These are phyloP conservation scores for Phallus indusiatus DNA, from an alignment of 768 basidiomycete species.

Conservation along the genomic window DNA sequence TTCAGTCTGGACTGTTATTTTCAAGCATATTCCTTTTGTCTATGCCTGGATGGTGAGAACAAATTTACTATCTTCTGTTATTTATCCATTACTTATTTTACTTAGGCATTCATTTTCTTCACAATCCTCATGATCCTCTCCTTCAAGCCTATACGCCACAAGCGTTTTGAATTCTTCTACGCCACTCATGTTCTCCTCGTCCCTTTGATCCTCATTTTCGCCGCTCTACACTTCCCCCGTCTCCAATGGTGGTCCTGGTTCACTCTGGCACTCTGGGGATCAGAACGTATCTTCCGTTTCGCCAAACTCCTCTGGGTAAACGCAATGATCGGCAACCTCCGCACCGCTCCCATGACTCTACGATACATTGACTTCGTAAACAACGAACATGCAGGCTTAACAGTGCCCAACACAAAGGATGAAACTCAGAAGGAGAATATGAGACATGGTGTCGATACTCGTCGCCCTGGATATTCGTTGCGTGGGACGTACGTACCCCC, in stretches of 20 bases:
- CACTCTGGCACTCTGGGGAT: conserved; percentile 26
- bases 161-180: conserved; percentile 30
- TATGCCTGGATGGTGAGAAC: background rate
- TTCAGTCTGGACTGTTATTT: too few species aligned
- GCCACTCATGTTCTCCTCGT: conserved; percentile 27
- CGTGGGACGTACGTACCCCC: conserved; percentile 13
- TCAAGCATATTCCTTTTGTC: background rate
- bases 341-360: background rate
- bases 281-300: conserved; percentile 24
- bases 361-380: too few species aligned
- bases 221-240: conserved; percentile 28
- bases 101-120: conserved; percentile 18
- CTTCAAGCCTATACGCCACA: conserved; percentile 18
- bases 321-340: conserved; percentile 6
- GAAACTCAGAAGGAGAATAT: too few species aligned
- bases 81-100: background rate
- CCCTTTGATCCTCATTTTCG: conserved; percentile 24
- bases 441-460: too few species aligned
- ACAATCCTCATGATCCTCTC: conserved; percentile 19
- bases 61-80: background rate
- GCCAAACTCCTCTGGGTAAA: conserved; percentile 26
- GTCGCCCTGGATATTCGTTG: background rate
- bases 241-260: conserved; percentile 27
- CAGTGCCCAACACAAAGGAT: too few species aligned
- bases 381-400: too few species aligned